Evolutionary conservation across 345 rosid genomes (phyloP).

Genomic region (Arabis alpina): DNA sequence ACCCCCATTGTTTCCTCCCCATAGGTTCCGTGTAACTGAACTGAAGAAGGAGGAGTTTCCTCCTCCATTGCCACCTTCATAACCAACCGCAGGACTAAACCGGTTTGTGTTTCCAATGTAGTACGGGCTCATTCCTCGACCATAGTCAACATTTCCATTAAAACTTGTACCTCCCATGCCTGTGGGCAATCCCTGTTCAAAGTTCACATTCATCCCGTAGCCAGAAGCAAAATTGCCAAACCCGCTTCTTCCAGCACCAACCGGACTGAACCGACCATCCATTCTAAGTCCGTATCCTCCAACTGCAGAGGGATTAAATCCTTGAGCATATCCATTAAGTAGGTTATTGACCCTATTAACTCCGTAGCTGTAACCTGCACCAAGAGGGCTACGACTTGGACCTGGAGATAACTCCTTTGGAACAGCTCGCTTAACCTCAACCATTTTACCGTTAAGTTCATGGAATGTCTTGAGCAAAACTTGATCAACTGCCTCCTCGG

Average conservation of each 20-base stretch:
- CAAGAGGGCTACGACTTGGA: slow-evolving; percentile 73
- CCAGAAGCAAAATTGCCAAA: slow-evolving; percentile 50
- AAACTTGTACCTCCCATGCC: slow-evolving; percentile 62
- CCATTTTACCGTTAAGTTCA: slow-evolving; percentile 97
- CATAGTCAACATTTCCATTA: slow-evolving; percentile 65
- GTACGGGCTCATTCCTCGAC: slow-evolving; percentile 71
- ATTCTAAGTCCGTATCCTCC: slow-evolving; percentile 61
- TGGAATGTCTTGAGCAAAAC: slow-evolving; percentile 89
- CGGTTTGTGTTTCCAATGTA: slow-evolving; percentile 70
- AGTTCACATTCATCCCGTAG: slow-evolving; percentile 73
- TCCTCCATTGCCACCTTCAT: slow-evolving; percentile 55
- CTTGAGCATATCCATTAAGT: slow-evolving; percentile 73
- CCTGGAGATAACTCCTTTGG: slow-evolving; percentile 91
- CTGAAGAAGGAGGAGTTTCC: slow-evolving; percentile 69
- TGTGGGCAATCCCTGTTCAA: slow-evolving; percentile 73
- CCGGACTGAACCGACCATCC: slow-evolving; percentile 84
- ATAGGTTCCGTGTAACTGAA: slow-evolving; percentile 66
- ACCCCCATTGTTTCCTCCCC: slow-evolving; percentile 82
- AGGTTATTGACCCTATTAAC: slow-evolving; percentile 69
- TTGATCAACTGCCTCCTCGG: slow-evolving; percentile 90
- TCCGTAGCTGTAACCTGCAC: slow-evolving; percentile 70
- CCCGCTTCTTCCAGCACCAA: slow-evolving; percentile 63
- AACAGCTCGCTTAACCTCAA: slow-evolving; percentile 97
- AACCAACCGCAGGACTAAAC: slow-evolving; percentile 69
- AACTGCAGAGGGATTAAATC: slow-evolving; percentile 56